Base-by-base conservation (phyloP, 1,284 basidiomycete genomes). In the Naganishia sp. region DNA sequence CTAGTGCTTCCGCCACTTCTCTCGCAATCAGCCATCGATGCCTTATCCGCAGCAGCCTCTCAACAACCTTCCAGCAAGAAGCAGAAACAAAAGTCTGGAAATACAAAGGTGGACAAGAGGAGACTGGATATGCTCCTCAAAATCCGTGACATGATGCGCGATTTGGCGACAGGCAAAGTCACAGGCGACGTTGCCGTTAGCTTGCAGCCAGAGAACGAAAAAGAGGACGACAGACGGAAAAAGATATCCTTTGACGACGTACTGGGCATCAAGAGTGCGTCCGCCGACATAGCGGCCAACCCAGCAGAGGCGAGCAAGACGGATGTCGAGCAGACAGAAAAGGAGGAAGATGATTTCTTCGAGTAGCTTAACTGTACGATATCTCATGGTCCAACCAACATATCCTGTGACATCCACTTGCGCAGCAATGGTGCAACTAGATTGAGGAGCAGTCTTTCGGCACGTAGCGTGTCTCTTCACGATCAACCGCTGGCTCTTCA, bases 91-190 rank as follows among this genome's bases (percentile, higher is more conserved):
- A 61, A 50, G 18, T 61, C 59, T 2, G 59, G 31, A n/a, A 61
- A 49, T 21, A 46, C 59, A 36, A 49, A 52, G 23, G 59, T 61
- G 6, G 59, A 61, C 48, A 61, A 61, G 59, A 50, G 49, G 23
- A n/a, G 90, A n/a, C 83, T 86, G 56, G 85, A 87, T 72, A 75
- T 92, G 33, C 84, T 88, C 23, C 75, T 76, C 52, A 84, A 84
- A 83, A 85, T 90, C 59, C 81, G 82, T 50, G 78, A 80, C 63
- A 82, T 83, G 68, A 93, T 93, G 90, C 78, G 54, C n/a, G 70
- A 73, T n/a, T 60, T 64, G 39, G 63, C 65, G 10, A 65, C 66
- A 3, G 52, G 44, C n/a, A 61, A 66, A 23, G 57, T 68, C 2
- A 45, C 56, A 72, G 83, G 48, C 78, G 43, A 53, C 54, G 53